Evolutionary conservation across 2,329 filamentous ascomycete genomes (phyloP).

Genomic region (Fusarium tricinctum): DNA sequence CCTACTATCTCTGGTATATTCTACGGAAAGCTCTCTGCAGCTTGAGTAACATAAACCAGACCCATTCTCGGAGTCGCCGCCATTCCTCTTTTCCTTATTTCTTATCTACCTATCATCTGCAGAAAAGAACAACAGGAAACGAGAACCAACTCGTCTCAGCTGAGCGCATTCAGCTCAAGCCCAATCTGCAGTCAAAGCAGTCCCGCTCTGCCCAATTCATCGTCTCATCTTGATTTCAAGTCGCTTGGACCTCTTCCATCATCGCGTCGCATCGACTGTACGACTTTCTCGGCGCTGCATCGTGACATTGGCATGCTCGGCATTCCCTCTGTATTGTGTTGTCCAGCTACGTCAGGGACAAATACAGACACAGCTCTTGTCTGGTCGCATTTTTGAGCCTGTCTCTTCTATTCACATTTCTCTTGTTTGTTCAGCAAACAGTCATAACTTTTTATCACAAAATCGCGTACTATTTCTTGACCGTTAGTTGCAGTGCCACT

Average conservation of each 20-base stretch:
- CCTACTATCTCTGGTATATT: conserved; percentile 7
- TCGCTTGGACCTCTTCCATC: conserved; percentile 35
- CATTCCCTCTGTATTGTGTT: conserved; percentile 46
- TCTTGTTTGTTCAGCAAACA: conserved; percentile 26
- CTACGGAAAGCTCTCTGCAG: conserved; percentile 35
- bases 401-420: conserved; percentile 5
- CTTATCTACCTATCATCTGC: background rate
- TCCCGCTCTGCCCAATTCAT: conserved; percentile 25
- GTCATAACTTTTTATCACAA: conserved; percentile 16
- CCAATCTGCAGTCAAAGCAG: conserved; percentile 19
- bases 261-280: conserved; percentile 31
- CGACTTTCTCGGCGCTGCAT: conserved; percentile 36
- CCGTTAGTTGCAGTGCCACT: conserved; percentile 20
- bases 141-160: conserved; percentile 11
- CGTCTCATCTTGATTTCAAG: conserved; percentile 15
- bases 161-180: conserved; percentile 28
- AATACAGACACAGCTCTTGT: conserved; percentile 25
- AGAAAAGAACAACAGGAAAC: conserved; percentile 14
- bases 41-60: conserved; percentile 27
- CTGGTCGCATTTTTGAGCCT: conserved; percentile 19
- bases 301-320: conserved; percentile 49
- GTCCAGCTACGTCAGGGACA: conserved; percentile 26
- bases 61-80: conserved; percentile 23
- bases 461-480: conserved; percentile 18
- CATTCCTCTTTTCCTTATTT: conserved; percentile 23